Evolutionary conservation across 2,329 filamentous ascomycete species (phyloP).

Genomic region (Albifimbria verrucaria): DNA sequence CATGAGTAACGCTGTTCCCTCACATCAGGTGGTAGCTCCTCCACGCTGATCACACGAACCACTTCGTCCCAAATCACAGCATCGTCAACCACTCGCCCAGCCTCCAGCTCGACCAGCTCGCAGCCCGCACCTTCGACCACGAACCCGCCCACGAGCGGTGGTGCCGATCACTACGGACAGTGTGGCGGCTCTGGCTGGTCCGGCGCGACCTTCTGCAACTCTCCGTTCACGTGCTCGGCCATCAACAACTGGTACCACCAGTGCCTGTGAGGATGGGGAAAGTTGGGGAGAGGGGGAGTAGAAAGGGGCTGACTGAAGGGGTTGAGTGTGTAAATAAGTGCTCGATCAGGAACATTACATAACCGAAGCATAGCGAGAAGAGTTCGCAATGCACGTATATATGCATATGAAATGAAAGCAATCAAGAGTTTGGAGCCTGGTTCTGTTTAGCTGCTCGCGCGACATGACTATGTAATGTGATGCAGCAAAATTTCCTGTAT

Average conservation of each 20-base stretch:
- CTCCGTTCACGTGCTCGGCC: background rate
- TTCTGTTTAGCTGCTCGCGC: too few relatives aligned
- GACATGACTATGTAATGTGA: too few relatives aligned
- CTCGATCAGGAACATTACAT: too few relatives aligned
- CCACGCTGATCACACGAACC: background rate
- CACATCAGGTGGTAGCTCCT: background rate
- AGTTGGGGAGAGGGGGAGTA: background rate
- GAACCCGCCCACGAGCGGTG: background rate
- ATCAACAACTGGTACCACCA: constrained; percentile 2
- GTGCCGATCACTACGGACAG: background rate
- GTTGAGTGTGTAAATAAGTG: background rate
- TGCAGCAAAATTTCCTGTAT: too few relatives aligned
- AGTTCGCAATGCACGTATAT: too few relatives aligned
- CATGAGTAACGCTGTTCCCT: background rate
- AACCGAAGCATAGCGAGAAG: too few relatives aligned
- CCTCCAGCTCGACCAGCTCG: background rate
- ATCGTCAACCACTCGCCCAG: background rate
- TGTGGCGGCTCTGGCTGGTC: constrained; percentile 1
- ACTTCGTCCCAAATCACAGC: background rate
- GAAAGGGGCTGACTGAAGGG: background rate
- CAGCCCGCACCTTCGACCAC: background rate
- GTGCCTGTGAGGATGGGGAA: background rate
- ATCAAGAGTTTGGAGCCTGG: too few relatives aligned
- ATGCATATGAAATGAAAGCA: too few relatives aligned
- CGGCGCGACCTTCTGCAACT: constrained; percentile 1